Evolutionary conservation across 306 rosid genomes (phyloP).

Genomic region (Prunus salicina): DNA sequence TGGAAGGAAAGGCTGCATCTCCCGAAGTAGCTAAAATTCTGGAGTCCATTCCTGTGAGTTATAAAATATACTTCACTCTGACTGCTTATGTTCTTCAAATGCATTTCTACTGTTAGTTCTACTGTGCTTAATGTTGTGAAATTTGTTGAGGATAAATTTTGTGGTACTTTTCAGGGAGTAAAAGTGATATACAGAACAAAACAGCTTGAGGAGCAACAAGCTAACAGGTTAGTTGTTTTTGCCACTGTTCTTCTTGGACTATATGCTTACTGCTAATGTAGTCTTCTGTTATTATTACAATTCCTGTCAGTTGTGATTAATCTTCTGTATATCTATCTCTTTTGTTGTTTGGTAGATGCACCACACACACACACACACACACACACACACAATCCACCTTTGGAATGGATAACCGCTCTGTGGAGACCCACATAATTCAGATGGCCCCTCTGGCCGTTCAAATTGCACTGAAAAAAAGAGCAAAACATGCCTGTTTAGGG

Average conservation of each 20-base stretch:
- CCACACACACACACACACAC: too few species aligned
- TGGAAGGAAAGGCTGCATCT: slow-evolving; percentile 96
- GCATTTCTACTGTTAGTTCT: slow-evolving; percentile 12
- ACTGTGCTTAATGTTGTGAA: background rate
- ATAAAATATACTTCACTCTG: slow-evolving; percentile 6
- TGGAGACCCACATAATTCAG: background rate
- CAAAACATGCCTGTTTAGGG: background rate
- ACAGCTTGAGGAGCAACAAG: slow-evolving; percentile 90
- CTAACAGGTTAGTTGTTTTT: slow-evolving; percentile 64
- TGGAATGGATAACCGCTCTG: background rate
- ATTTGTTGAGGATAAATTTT: slow-evolving; percentile 6
- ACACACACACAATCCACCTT: background rate
- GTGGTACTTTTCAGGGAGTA: slow-evolving; percentile 66
- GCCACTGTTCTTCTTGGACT: slow-evolving; percentile 9
- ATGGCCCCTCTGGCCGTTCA: background rate
- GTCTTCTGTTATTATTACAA: background rate
- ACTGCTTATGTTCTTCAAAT: background rate
- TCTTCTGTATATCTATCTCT: background rate
- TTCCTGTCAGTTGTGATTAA: background rate
- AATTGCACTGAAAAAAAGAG: background rate
- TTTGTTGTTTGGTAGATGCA: background rate
- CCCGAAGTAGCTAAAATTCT: slow-evolving; percentile 71
- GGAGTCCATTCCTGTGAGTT: slow-evolving; percentile 87
- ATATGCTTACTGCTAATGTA: background rate
- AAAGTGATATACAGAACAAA: slow-evolving; percentile 85